Conservation (phyloP, 768 basidiomycete species). For the Phanerochaete carnosa region DNA sequence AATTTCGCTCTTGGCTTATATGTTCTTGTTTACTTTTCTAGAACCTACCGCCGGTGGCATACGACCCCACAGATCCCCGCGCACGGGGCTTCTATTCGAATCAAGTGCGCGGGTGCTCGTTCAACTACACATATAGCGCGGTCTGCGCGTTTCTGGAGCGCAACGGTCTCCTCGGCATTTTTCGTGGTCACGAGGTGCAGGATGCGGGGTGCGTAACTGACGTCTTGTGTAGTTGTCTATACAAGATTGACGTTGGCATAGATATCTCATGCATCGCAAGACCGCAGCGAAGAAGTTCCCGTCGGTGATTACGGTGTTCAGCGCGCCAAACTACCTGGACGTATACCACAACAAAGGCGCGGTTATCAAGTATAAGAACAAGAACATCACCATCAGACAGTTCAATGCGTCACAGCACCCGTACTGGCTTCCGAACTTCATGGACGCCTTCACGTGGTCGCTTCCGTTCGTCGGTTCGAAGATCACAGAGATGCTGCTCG, state of each 20-base stretch:
- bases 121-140: slow-evolving; percentile 87
- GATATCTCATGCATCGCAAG: slow-evolving; percentile 26
- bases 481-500: slow-evolving; percentile 98
- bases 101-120: slow-evolving; percentile 85
- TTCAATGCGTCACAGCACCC: slow-evolving; percentile 50
- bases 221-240: not conserved
- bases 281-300: slow-evolving; percentile 11
- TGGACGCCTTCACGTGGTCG: slow-evolving; percentile 99
- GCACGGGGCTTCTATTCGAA: slow-evolving; percentile 64
- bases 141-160: slow-evolving; percentile 92
- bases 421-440: slow-evolving; percentile 99
- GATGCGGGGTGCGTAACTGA: slow-evolving; percentile 75
- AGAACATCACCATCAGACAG: slow-evolving; percentile 81
- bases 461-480: slow-evolving; percentile 98
- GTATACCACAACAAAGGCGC: slow-evolving; percentile 96
- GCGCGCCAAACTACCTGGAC: slow-evolving; percentile 95
- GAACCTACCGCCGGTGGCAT: not conserved
- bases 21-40: no score
- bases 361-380: slow-evolving; percentile 95
- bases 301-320: slow-evolving; percentile 56
- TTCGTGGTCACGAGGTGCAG: slow-evolving; percentile 96
- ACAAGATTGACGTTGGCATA: not conserved
- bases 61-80: not conserved
- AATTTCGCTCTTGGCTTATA: not conserved
- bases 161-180: slow-evolving; percentile 88